Evolutionary conservation across 148 eudicot genomes (phyloP), one percentile per base, ranked within the genome.

Genomic region (Chenopodium suecicum): DNA sequence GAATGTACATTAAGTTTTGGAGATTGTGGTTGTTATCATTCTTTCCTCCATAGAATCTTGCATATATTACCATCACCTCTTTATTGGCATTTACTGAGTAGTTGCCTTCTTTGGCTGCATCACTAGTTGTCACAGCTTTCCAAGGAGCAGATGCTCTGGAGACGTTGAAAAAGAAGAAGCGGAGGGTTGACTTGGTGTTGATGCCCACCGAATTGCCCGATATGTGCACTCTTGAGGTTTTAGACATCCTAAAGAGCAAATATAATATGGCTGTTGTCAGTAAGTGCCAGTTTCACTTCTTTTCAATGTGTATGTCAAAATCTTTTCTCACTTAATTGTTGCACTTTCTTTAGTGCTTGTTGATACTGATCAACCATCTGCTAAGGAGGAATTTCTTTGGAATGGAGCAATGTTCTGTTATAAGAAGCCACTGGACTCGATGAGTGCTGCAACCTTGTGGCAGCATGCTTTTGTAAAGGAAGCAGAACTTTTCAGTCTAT

Each of bases 331-430:
- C 41, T 76, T 8, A 62, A 48, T 27, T 9, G 29, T 82, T 77
- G 23, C 25, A 70, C 31, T 41, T 70, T 76, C 69, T 64, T 44
- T 78, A 82, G 81, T 71, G 65, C 34, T 82, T 1, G 14, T 27
- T 73, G 85, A 83, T 9, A 22, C 20, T 23, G 47, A 72, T 73
- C n/a, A 64, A 65, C 56, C 6, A 25, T 7, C 29, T 1, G 16
- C 78, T 17, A 62, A 78, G 2, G 0, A 11, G 9, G 73, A 37
- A 50, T 73, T 56, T 48, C 41, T 64, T 23, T 2, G 10, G 22
- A 25, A 48, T 37, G 85, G 82, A 78, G 82, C 82, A 22, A 52
- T 73, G 47, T 34, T 3, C 16, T 78, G 78, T 66, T 69, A 66
- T 10, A 9, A 23, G 16, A 73, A 72, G 47, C 82, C 85, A 4